A percentile compares a stretch with the other conserved stretches of the same genome.
These are phyloP conservation scores for Epichloe sp. DNA, from an alignment of 2,329 filamentous ascomycete genomes.

Conservation along the genomic window DNA sequence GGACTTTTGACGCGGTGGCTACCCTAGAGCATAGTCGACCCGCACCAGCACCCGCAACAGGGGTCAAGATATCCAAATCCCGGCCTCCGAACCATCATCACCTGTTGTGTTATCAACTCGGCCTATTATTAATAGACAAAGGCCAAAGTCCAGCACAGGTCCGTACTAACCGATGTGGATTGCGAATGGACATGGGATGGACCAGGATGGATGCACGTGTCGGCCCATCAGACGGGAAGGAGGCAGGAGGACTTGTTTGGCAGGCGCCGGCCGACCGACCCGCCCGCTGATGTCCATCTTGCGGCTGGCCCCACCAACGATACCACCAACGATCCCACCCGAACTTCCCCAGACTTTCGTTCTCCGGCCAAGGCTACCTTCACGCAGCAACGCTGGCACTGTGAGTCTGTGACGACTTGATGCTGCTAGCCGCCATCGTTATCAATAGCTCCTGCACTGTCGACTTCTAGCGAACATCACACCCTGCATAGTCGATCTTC, in stretches of 20 bases:
- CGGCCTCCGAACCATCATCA: too few relatives aligned
- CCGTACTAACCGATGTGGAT: neutral
- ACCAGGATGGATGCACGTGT: neutral
- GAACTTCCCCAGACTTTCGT: neutral
- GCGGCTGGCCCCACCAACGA: too few relatives aligned
- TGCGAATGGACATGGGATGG: neutral
- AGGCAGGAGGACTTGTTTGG: neutral
- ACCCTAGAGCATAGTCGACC: neutral
- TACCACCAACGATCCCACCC: neutral
- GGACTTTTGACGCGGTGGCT: neutral
- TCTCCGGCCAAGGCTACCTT: neutral
- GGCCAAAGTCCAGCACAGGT: too few relatives aligned
- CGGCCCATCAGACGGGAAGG: neutral
- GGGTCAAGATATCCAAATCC: too few relatives aligned
- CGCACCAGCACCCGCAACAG: too few relatives aligned
- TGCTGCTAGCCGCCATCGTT: neutral
- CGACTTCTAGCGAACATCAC: neutral
- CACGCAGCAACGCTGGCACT: neutral
- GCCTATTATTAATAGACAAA: too few relatives aligned
- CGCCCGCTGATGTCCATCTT: neutral
- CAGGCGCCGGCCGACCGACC: neutral
- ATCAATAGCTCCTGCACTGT: neutral
- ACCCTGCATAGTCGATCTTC: neutral
- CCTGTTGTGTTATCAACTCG: too few relatives aligned
- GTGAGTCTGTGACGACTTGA: neutral